phyloP scores from a whole-genome alignment of 192 early-diverging fungal genomes.

The Chytriomyces confervae region DNA sequence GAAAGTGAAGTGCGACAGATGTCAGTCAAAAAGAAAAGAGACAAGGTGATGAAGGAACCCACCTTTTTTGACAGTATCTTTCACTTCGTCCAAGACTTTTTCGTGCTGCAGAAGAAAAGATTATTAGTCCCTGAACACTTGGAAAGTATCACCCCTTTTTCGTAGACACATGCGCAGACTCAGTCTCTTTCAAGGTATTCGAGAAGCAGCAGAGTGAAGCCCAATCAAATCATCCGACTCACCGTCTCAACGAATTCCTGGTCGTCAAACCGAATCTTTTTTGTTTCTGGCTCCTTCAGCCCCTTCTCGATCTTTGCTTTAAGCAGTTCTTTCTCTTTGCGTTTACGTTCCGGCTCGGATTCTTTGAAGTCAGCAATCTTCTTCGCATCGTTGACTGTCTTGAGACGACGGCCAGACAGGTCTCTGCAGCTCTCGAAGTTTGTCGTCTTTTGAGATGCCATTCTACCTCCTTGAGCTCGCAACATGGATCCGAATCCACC shows the following conservation, averaged over 20 bases:
- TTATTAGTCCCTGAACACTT: not conserved
- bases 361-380: slow-evolving; percentile 77
- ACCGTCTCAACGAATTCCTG: slow-evolving; percentile 68
- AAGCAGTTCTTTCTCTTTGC: slow-evolving; percentile 62
- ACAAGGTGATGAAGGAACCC: not conserved
- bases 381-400: slow-evolving; percentile 89
- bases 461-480: slow-evolving; percentile 88
- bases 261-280: slow-evolving; percentile 87
- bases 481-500: slow-evolving; percentile 97
- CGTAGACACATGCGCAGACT: not conserved
- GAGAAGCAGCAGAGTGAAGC: not conserved
- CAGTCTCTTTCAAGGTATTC: not conserved
- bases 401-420: slow-evolving; percentile 84
- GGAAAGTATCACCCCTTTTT: not conserved
- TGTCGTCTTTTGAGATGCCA: slow-evolving; percentile 85
- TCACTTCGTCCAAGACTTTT: slow-evolving; percentile 48
- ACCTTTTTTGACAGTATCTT: slow-evolving; percentile 43
- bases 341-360: slow-evolving; percentile 69
- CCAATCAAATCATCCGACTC: slow-evolving; percentile 65
- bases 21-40: not conserved
- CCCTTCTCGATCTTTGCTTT: slow-evolving; percentile 84
- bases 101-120: slow-evolving; percentile 26
- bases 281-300: slow-evolving; percentile 62
- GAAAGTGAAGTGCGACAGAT: no score
- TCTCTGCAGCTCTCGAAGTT: slow-evolving; percentile 95